Conservation (phyloP, 257 asterid species). For the Plectranthus barbatus region DNA sequence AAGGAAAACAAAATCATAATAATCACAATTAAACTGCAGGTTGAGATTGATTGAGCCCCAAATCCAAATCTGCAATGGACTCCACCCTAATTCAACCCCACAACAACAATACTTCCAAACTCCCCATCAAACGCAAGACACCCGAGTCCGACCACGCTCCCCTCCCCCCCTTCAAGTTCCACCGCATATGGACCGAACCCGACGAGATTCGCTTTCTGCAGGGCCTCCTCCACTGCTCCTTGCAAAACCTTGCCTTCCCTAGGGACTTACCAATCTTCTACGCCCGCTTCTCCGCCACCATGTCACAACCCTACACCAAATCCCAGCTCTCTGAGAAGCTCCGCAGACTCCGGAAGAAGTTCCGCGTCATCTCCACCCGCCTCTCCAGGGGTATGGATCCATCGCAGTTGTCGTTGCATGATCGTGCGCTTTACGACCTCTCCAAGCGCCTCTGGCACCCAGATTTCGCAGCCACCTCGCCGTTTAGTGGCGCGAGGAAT, state of each 20-base stretch:
- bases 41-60: slow-evolving; percentile 15
- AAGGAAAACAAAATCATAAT: not conserved
- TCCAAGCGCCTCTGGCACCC: slow-evolving; percentile 69
- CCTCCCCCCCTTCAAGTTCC: slow-evolving; percentile 66
- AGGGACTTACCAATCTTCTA: slow-evolving; percentile 60
- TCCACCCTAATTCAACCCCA: slow-evolving; percentile 34
- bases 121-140: slow-evolving; percentile 78
- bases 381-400: slow-evolving; percentile 44
- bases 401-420: slow-evolving; percentile 51
- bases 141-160: slow-evolving; percentile 26
- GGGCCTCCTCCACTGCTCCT: slow-evolving; percentile 47
- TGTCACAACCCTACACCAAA: slow-evolving; percentile 79
- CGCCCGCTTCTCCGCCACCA: slow-evolving; percentile 57
- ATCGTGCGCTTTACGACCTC: slow-evolving; percentile 52
- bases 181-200: slow-evolving; percentile 83
- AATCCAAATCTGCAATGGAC: slow-evolving; percentile 40
- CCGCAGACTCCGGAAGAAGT: slow-evolving; percentile 71
- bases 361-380: slow-evolving; percentile 50
- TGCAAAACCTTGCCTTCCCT: slow-evolving; percentile 45
- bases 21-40: slow-evolving; percentile 1
- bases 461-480: slow-evolving; percentile 43
- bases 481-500: slow-evolving; percentile 38
- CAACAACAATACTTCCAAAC: slow-evolving; percentile 40
- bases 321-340: slow-evolving; percentile 83
- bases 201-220: slow-evolving; percentile 86